Evolutionary conservation across 148 eudicot genomes (phyloP), one percentile per base, ranked within the genome.

Genomic region (Silene conica): DNA sequence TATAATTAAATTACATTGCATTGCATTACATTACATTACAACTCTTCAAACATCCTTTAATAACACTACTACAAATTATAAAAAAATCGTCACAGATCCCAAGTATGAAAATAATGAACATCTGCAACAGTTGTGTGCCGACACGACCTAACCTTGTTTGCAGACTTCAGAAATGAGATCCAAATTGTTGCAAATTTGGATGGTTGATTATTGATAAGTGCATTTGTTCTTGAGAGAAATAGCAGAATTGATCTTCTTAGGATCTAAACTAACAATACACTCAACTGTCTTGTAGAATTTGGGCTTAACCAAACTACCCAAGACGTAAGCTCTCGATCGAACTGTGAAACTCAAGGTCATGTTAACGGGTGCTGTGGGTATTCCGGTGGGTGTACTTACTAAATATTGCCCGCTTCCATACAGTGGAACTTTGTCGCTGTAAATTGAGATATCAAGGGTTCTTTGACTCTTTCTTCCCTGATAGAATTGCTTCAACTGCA

Each of bases 391-490:
- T 55, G 89, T 92, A 70, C 89, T 82, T 0, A 75, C 87, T 78
- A 92, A 77, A 38, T 77, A 80, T n/a, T 86, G 83, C 4, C 96
- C 92, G 57, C 96, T 88, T 71, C 97, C 97, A n/a, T 92, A 92
- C 38, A 92, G 25, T 0, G 97, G 97, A 23, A 88, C 80, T 81
- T 80, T 87, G 45, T 83, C 77, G 5, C 96, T 89, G 11, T 75
- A 66, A 31, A 92, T 80, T 1, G 80, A 75, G 7, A 87, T 82
- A 3, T 72, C 63, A 15, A 92, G 79, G 25, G 78, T 69, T 76
- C 82, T 82, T 28, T 83, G 86, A 68, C 85, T 83, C 78, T 87
- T 87, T 68, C 97, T 84, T 3, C 85, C 75, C 64, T 88, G 89
- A 75, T 92, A 88, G 68, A 92, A 92, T 48, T 90, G 83, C 79